phyloP scores from a whole-genome alignment of 257 asterid species.

The Sherardia arvensis region DNA sequence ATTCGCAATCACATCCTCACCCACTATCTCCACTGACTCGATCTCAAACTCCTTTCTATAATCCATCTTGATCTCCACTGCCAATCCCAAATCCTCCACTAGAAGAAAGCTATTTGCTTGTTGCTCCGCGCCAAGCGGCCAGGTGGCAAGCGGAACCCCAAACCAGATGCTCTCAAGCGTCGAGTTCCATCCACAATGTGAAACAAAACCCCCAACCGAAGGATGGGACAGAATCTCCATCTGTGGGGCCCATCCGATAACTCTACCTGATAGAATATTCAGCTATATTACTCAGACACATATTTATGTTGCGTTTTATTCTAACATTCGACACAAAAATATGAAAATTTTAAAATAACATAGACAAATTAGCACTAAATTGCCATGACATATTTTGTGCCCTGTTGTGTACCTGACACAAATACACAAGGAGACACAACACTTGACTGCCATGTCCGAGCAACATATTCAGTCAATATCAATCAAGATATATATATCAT shows the following conservation, averaged over 20 bases:
- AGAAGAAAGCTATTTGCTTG: constrained; percentile 17
- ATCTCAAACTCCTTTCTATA: constrained; percentile 4
- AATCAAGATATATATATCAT: too few relatives aligned
- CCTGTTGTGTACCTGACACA: too few relatives aligned
- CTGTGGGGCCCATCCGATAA: constrained; percentile 30
- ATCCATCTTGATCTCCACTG: constrained; percentile 22
- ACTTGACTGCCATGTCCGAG: too few relatives aligned
- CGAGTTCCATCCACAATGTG: constrained; percentile 33
- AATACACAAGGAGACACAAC: too few relatives aligned
- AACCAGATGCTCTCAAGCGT: constrained; percentile 19
- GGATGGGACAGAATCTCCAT: constrained; percentile 18
- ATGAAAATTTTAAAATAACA: too few relatives aligned
- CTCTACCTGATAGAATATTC: too few relatives aligned
- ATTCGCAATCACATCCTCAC: constrained; percentile 10
- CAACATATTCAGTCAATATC: too few relatives aligned
- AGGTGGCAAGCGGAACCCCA: constrained; percentile 25
- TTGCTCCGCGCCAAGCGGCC: constrained; percentile 25
- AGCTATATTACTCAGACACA: too few relatives aligned
- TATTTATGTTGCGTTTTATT: too few relatives aligned
- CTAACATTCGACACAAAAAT: too few relatives aligned
- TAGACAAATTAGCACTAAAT: too few relatives aligned
- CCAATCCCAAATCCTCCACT: constrained; percentile 23
- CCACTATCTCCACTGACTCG: neutral
- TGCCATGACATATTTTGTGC: too few relatives aligned
- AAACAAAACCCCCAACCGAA: constrained; percentile 24